phyloP scores from a whole-genome alignment of 306 rosid genomes.

The Cicer cuneatum region DNA sequence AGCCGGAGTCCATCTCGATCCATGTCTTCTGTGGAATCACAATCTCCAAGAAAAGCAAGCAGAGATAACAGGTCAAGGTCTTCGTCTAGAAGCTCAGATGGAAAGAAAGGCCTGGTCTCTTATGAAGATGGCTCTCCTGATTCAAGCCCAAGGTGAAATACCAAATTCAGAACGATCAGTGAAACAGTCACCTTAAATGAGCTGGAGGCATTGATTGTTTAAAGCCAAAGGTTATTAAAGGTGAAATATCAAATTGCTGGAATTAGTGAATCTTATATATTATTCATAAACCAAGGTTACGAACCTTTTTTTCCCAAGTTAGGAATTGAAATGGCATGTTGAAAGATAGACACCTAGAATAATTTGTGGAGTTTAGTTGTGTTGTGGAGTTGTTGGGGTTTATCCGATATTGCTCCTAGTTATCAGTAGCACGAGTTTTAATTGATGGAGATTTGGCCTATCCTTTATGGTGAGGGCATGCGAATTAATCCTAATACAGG shows the following conservation, averaged over 20 bases:
- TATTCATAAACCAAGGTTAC: background rate
- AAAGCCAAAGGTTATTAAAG: too few relatives aligned
- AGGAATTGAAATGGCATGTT: conserved; percentile 33
- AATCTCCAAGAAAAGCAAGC: conserved; percentile 56
- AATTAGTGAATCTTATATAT: background rate
- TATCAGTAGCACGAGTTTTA: conserved; percentile 4
- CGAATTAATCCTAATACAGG: background rate
- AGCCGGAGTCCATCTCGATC: conserved; percentile 74
- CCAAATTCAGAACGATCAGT: background rate
- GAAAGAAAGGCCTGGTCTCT: conserved; percentile 83
- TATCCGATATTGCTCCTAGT: background rate
- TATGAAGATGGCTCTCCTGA: conserved; percentile 67
- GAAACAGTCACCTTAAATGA: conserved; percentile 17
- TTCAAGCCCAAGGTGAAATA: background rate
- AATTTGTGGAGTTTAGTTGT: conserved; percentile 10
- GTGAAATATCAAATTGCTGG: background rate
- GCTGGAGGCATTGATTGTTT: conserved; percentile 1
- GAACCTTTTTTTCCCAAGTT: background rate
- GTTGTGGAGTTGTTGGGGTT: conserved; percentile 10
- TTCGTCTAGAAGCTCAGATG: conserved; percentile 65
- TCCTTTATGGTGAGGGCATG: conserved; percentile 4
- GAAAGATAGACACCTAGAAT: conserved; percentile 48
- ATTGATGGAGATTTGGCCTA: background rate
- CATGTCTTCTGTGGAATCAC: conserved; percentile 60
- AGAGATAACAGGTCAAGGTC: conserved; percentile 64